Base-by-base conservation (phyloP, 495 filamentous ascomycete species). In the Neurospora sp. region DNA sequence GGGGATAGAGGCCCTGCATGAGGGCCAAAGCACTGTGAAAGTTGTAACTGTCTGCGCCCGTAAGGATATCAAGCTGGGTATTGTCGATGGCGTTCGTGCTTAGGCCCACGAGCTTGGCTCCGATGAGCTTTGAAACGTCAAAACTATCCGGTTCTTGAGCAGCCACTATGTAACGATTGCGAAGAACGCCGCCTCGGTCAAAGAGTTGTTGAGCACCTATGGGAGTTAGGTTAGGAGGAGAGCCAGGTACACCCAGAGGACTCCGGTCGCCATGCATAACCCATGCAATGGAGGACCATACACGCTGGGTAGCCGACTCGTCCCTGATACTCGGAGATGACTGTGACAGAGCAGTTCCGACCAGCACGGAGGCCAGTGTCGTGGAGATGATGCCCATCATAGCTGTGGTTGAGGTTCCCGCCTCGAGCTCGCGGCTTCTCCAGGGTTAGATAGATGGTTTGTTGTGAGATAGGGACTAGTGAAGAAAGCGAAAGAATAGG, bases 221-320 rank as follows among this genome's bases (percentile, higher is more conserved):
- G 2, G 83, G 79, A n/a, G 84, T 86, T n/a, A 86, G 75, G 17
- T 70, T 74, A 19, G 79, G 74, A 2, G 71, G 34, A 9, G 66
- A 39, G 2, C 73, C 17, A 0, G 40, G 28, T 11, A 71, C 75
- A 34, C 39, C 71, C 3, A 79, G 38, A 17, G 84, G 84, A 17
- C 80, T 86, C 38, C 79, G 80, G 72, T 86, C 84, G 69, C 83
- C 84, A 74, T 84, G 73, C 24, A 81, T 71, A 54, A 86, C 70
- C 77, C 80, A 86, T 19, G 79, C 78, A 17, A 82, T 79, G 1
- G 82, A 82, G n/a, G 84, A 81, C 83, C 83, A 86, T 62, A 86
- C 79, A 21, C 78, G 81, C 71, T 83, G 80, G 66, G 77, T 81
- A 10, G 45, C 42, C 17, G 78, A 72, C 24, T 66, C 28, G 7